A percentile compares a stretch with the other conserved stretches of the same genome.
Evolutionary conservation across 2,329 filamentous ascomycete species (phyloP).

Genomic region (Fusarium avenaceum): DNA sequence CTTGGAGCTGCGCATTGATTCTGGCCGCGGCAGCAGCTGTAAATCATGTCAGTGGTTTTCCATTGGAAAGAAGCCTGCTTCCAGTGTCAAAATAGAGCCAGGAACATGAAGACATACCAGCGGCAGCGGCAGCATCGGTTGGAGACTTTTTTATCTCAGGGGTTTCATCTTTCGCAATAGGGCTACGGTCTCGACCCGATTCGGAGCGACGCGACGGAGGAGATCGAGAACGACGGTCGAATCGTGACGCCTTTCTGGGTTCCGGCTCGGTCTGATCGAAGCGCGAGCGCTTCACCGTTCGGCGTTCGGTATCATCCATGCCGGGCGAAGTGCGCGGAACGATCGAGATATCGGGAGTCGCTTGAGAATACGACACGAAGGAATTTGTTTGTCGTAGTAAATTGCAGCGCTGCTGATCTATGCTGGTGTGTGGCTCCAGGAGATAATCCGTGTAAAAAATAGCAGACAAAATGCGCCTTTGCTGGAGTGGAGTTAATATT

Average conservation of each 20-base stretch:
- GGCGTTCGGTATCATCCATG: slow-evolving; percentile 82
- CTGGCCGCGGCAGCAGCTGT: slow-evolving; percentile 88
- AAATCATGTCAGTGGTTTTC: slow-evolving; percentile 12
- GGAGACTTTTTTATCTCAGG: slow-evolving; percentile 64
- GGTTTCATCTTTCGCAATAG: slow-evolving; percentile 66
- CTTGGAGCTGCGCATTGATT: slow-evolving; percentile 86
- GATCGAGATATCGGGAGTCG: neutral
- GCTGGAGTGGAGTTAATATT: slow-evolving; percentile 38
- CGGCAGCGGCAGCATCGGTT: slow-evolving; percentile 80
- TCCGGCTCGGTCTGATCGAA: slow-evolving; percentile 94
- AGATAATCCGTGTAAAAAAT: slow-evolving; percentile 24
- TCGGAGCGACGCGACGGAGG: slow-evolving; percentile 78
- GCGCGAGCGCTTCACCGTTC: slow-evolving; percentile 84
- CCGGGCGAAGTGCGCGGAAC: slow-evolving; percentile 21
- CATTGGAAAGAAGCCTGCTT: slow-evolving; percentile 17
- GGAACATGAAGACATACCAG: slow-evolving; percentile 67
- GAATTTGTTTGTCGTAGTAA: neutral
- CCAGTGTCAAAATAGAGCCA: slow-evolving; percentile 1
- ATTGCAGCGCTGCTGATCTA: neutral
- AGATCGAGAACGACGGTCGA: slow-evolving; percentile 92
- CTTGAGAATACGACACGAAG: neutral
- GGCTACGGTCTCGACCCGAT: slow-evolving; percentile 81
- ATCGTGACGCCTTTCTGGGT: slow-evolving; percentile 80
- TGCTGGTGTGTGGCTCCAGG: slow-evolving; percentile 4
- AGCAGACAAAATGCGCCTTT: slow-evolving; percentile 32